A percentile compares a stretch with the other conserved stretches of the same genome.
Conservation (phyloP, 768 basidiomycete species). For the Kwoniella newhampshirensis region DNA sequence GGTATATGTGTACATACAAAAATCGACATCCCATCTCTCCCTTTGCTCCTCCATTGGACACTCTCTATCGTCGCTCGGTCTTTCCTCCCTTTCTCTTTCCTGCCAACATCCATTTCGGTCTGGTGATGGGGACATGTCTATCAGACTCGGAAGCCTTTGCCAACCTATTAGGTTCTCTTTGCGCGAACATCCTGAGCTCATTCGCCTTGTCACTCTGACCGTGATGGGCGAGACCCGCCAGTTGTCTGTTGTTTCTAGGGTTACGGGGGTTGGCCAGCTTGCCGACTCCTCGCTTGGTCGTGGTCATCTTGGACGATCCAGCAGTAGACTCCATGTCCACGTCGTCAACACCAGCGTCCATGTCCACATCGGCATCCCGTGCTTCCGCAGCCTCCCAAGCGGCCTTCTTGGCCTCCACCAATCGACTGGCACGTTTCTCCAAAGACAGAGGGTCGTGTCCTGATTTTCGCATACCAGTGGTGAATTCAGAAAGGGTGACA, state of each 20-base stretch:
- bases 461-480: slow-evolving; percentile 75
- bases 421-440: slow-evolving; percentile 78
- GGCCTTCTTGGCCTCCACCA: slow-evolving; percentile 57
- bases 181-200: slow-evolving; percentile 79
- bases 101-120: slow-evolving; percentile 52
- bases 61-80: slow-evolving; percentile 49
- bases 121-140: slow-evolving; percentile 53
- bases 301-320: slow-evolving; percentile 18
- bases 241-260: slow-evolving; percentile 70
- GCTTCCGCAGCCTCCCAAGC: slow-evolving; percentile 64
- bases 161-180: slow-evolving; percentile 78
- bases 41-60: not conserved
- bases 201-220: slow-evolving; percentile 78
- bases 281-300: slow-evolving; percentile 57
- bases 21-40: too few species aligned
- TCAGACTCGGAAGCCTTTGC: slow-evolving; percentile 84
- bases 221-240: slow-evolving; percentile 74
- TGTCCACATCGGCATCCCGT: slow-evolving; percentile 57
- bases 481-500: slow-evolving; percentile 70
- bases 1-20: too few species aligned
- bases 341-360: slow-evolving; percentile 56
- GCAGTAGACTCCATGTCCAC: slow-evolving; percentile 16
- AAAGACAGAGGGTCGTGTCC: slow-evolving; percentile 86
- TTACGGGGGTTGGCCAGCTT: slow-evolving; percentile 56
- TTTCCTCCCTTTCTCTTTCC: slow-evolving; percentile 53